Evolutionary conservation across 176 grass and related monocot species (phyloP).

Genomic region (Areca catechu): DNA sequence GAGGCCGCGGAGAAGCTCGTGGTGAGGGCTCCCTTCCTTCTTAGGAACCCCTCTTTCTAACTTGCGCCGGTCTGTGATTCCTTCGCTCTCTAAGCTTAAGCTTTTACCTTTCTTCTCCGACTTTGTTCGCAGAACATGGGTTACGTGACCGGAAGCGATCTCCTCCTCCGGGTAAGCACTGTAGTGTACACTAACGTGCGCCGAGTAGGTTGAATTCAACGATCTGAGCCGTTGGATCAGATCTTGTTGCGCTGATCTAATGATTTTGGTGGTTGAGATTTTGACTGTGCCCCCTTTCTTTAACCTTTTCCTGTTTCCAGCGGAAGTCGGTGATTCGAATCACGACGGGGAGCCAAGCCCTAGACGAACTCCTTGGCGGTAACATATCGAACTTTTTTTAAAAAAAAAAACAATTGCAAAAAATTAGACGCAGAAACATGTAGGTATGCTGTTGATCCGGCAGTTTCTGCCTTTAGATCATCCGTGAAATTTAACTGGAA

Average conservation of each 20-base stretch:
- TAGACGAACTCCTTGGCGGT: constrained; percentile 87
- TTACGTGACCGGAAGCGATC: constrained; percentile 73
- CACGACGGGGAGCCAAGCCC: constrained; percentile 76
- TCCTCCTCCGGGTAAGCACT: constrained; percentile 49
- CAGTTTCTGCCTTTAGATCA: too few relatives aligned
- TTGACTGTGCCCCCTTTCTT: background rate
- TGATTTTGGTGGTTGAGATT: background rate
- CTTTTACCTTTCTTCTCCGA: background rate
- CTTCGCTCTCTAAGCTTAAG: too few relatives aligned
- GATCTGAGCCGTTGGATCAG: background rate
- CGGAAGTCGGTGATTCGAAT: constrained; percentile 68
- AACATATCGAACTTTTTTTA: background rate
- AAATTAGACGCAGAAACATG: too few relatives aligned
- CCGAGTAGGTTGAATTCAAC: too few relatives aligned
- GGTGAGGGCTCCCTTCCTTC: constrained; percentile 26
- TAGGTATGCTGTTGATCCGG: too few relatives aligned
- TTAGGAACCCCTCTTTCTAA: background rate
- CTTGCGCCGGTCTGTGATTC: background rate
- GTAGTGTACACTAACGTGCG: too few relatives aligned
- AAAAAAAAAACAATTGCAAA: too few relatives aligned
- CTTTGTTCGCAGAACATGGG: constrained; percentile 44
- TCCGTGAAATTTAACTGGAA: too few relatives aligned
- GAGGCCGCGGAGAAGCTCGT: constrained; percentile 82
- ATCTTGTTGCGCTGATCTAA: background rate
- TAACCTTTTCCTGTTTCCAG: constrained; percentile 26